Percentiles rank a stretch among this genome's conserved stretches.
These are phyloP conservation scores for Cercospora canescens DNA, from an alignment of 2,329 filamentous ascomycete species.

Conservation along the genomic window DNA sequence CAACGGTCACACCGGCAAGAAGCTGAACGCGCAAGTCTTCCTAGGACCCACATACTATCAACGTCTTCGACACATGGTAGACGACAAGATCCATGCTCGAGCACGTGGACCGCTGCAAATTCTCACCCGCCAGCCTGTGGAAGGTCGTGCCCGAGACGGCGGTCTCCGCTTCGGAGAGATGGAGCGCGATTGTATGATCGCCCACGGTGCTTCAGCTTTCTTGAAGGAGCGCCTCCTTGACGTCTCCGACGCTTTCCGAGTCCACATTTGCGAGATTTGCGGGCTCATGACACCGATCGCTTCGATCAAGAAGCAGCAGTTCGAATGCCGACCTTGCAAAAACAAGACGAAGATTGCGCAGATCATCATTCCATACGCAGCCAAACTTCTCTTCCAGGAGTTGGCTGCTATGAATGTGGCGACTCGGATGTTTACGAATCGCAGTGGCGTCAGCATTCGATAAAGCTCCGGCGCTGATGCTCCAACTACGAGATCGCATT, in stretches of 20 bases:
- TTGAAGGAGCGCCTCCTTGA: constrained; percentile 96
- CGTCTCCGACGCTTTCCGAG: constrained; percentile 95
- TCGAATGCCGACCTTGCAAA: constrained; percentile 96
- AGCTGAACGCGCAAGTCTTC: constrained; percentile 93
- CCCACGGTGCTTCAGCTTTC: constrained; percentile 96
- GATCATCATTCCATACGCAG: constrained; percentile 95
- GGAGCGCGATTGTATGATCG: constrained; percentile 99
- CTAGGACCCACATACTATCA: constrained; percentile 98
- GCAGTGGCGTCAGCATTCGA: constrained; percentile 35
- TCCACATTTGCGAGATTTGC: constrained; percentile 98
- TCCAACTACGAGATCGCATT: neutral
- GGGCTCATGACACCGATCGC: constrained; percentile 98
- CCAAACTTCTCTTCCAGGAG: constrained; percentile 98
- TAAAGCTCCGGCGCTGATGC: constrained; percentile 15
- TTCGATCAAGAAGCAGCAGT: constrained; percentile 93
- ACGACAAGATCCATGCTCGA: constrained; percentile 99
- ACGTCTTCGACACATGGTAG: constrained; percentile 97
- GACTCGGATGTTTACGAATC: constrained; percentile 86
- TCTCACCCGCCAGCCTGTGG: constrained; percentile 92
- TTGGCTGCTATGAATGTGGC: constrained; percentile 98
- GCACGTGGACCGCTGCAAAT: constrained; percentile 96
- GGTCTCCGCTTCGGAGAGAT: constrained; percentile 99
- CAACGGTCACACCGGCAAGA: constrained; percentile 94
- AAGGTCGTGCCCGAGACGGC: constrained; percentile 96
- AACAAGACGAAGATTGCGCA: constrained; percentile 99